phyloP scores from a whole-genome alignment of 208 protist species.

The Crithidia thermophila region DNA sequence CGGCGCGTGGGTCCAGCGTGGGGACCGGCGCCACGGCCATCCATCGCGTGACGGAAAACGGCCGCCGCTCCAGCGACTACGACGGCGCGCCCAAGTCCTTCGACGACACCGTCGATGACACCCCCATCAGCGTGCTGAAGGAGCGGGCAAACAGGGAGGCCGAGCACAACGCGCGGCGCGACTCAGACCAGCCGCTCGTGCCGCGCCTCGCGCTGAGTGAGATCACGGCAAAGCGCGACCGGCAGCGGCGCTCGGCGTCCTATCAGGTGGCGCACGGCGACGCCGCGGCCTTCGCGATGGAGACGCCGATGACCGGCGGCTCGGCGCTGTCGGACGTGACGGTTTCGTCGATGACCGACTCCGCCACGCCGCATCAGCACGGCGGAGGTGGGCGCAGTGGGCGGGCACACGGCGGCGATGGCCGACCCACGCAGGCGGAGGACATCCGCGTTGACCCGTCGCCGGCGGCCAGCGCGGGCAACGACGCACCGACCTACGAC shows the following conservation, averaged over 20 bases:
- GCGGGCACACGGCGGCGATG: background rate
- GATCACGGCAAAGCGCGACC: constrained; percentile 25
- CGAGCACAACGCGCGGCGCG: constrained; percentile 18
- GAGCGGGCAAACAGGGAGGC: constrained; percentile 25
- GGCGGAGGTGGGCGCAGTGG: background rate
- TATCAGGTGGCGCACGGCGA: constrained; percentile 2
- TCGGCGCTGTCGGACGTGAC: constrained; percentile 26
- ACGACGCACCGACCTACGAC: constrained; percentile 1
- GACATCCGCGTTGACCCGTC: background rate
- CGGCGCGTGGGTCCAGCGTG: background rate
- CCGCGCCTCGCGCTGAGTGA: constrained; percentile 28
- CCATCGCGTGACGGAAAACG: constrained; percentile 10
- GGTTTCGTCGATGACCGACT: constrained; percentile 37
- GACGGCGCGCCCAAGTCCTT: background rate
- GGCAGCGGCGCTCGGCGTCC: constrained; percentile 4
- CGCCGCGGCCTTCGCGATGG: background rate
- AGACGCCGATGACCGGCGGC: constrained; percentile 12
- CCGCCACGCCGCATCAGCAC: constrained; percentile 3
- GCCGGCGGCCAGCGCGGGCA: background rate
- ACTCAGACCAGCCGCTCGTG: constrained; percentile 13
- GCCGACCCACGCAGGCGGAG: background rate
- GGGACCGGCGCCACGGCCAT: background rate
- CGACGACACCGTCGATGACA: constrained; percentile 15
- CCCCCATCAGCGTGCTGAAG: constrained; percentile 28
- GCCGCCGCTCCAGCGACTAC: constrained; percentile 5